Conservation (phyloP, 768 basidiomycete genomes). For the Mycena chlorophos region DNA sequence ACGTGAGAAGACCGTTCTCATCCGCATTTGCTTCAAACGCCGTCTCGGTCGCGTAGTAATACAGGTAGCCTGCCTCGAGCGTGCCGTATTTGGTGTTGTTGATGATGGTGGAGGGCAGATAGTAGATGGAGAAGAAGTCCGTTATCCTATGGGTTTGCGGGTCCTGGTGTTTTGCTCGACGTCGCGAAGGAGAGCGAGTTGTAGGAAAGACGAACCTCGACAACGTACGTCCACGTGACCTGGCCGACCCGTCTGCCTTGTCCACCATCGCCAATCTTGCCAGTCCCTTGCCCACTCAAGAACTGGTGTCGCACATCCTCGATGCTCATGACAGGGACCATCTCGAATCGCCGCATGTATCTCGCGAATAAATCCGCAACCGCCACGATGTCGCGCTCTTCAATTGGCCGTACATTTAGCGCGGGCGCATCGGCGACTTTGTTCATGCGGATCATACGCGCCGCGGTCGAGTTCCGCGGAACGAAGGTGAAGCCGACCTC, state of each 20-base stretch:
- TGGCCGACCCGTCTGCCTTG: slow-evolving; percentile 66
- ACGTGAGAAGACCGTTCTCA: slow-evolving; percentile 61
- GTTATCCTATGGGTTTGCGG: slow-evolving; percentile 81
- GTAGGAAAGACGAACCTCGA: slow-evolving; percentile 61
- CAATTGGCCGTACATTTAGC: slow-evolving; percentile 84
- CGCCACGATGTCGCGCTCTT: slow-evolving; percentile 69
- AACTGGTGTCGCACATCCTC: slow-evolving; percentile 88
- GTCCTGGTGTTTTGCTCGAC: slow-evolving; percentile 53
- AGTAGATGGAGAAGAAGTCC: slow-evolving; percentile 97
- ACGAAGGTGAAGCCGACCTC: slow-evolving; percentile 88
- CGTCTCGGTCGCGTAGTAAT: slow-evolving; percentile 87
- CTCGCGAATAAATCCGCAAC: slow-evolving; percentile 69
- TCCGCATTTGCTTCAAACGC: slow-evolving; percentile 66
- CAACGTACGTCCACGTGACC: slow-evolving; percentile 95
- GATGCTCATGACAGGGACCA: slow-evolving; percentile 69
- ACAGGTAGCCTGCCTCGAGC: slow-evolving; percentile 93
- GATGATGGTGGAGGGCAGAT: slow-evolving; percentile 92
- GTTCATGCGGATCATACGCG: slow-evolving; percentile 82
- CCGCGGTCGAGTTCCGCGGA: slow-evolving; percentile 83
- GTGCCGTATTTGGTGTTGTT: slow-evolving; percentile 65
- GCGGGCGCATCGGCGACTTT: slow-evolving; percentile 59
- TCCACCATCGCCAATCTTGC: slow-evolving; percentile 50
- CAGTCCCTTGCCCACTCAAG: slow-evolving; percentile 76
- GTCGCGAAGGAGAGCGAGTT: background rate
- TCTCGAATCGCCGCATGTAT: slow-evolving; percentile 85